A percentile compares a stretch with the other conserved stretches of the same genome.
These are phyloP conservation scores for Alectoria sarmentosa DNA, from an alignment of 495 filamentous ascomycete species.

Conservation along the genomic window DNA sequence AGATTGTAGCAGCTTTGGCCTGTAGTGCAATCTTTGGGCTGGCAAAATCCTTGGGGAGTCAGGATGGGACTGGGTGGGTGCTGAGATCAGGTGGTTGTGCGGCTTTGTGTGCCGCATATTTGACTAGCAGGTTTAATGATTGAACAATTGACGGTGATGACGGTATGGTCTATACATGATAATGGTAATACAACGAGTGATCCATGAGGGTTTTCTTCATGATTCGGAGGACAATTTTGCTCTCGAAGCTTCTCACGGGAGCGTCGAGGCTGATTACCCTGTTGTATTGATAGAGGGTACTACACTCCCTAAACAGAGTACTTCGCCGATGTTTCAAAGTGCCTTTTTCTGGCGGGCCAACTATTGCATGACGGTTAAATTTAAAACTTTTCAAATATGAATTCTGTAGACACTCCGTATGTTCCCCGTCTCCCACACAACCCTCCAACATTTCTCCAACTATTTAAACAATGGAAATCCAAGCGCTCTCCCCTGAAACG, in stretches of 20 bases:
- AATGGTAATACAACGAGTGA: not conserved
- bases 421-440: not conserved
- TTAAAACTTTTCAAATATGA: not conserved
- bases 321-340: not conserved
- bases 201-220: no score
- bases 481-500: conserved; percentile 24
- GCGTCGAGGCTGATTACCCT: no score
- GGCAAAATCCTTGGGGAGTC: conserved; percentile 15
- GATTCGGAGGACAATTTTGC: not conserved
- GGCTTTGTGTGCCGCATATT: conserved; percentile 16
- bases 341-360: not conserved
- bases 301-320: not conserved
- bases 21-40: conserved; percentile 36
- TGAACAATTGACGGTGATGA: conserved; percentile 4
- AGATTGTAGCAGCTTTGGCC: conserved; percentile 41
- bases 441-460: not conserved
- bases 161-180: not conserved
- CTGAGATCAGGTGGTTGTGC: conserved; percentile 19
- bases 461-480: conserved; percentile 22
- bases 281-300: not conserved
- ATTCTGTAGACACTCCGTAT: no score
- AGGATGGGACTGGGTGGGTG: conserved; percentile 21
- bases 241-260: not conserved
- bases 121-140: conserved; percentile 16
- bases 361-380: not conserved